Base-by-base conservation (phyloP, 2,329 filamentous ascomycete species). In the Delphinella strobiligena region DNA sequence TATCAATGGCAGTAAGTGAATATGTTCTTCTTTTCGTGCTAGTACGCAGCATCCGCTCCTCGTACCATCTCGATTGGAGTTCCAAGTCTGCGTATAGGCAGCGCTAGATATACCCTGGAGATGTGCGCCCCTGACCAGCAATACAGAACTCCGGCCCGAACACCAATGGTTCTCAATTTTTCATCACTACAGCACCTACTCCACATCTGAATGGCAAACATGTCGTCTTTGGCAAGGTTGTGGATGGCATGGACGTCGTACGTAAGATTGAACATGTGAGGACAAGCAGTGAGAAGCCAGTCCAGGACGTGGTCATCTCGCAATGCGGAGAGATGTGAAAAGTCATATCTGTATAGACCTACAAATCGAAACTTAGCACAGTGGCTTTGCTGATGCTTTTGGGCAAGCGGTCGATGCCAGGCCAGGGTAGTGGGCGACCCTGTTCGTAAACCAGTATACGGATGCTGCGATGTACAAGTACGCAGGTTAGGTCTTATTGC, bases 161-260 rank as follows among this genome's bases (percentile, higher is more conserved):
- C 62, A 89, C 84, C 49, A 96, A 96, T 61, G 91, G 91, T 29
- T 87, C 78, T 44, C 91, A 96, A 57, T 98, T 98, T 70, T 98
- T 98, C 71, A 89, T 96, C 66, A 95, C 88, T 2, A 91, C 84
- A 0, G 82, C 82, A 2, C 71, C 82, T 4, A 91, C 89, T 0
- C 85, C 86, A 2, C 93, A 93, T 56, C 67, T 98, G 18, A 82
- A 96, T 62, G 75, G 74, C 55, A 96, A 96, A 64, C 91, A 98
- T 60, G 87, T 94, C 41, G 88, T 96, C 14, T 96, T 96, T 53
- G 91, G 91, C 37, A 80, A 83, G 58, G 89, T 96, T 2, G 69
- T 86, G 33, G 83, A 88, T 31, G 88, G 89, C 29, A 81, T 95
- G 74, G 86, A 95, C 44, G 78, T 95, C 4, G 83, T 96, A 32